Percentiles rank a stretch among this genome's conserved stretches.
These are phyloP conservation scores for Eucalyptus grandis DNA, from an alignment of 345 rosid species.

Conservation along the genomic window DNA sequence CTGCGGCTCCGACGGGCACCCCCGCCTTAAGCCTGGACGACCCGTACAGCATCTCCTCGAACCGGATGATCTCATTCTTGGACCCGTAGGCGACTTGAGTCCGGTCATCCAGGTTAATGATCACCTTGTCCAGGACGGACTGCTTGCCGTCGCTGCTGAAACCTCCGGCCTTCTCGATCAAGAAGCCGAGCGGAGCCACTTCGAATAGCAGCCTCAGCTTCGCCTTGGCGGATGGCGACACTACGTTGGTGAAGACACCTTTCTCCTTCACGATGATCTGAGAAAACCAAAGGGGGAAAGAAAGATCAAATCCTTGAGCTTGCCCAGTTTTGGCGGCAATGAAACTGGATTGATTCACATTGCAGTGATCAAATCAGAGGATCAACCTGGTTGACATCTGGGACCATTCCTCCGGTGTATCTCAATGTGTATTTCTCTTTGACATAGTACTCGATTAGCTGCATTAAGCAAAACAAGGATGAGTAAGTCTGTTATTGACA, in stretches of 20 bases:
- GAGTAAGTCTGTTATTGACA: neutral
- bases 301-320: neutral
- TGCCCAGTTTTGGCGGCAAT: neutral
- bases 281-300: neutral
- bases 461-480: neutral
- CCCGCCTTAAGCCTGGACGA: slow-evolving; percentile 70
- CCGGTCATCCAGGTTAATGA: slow-evolving; percentile 68
- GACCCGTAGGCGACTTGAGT: slow-evolving; percentile 98
- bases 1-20: slow-evolving; percentile 60
- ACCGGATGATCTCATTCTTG: slow-evolving; percentile 81
- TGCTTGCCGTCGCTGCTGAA: slow-evolving; percentile 73
- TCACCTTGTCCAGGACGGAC: slow-evolving; percentile 77
- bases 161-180: slow-evolving; percentile 88
- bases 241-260: slow-evolving; percentile 88
- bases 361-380: neutral
- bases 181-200: slow-evolving; percentile 79
- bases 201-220: slow-evolving; percentile 88
- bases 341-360: neutral
- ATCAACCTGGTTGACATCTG: slow-evolving; percentile 83
- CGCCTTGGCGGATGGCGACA: slow-evolving; percentile 81
- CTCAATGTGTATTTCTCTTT: slow-evolving; percentile 91
- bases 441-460: slow-evolving; percentile 83
- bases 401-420: slow-evolving; percentile 99
- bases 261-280: slow-evolving; percentile 96
- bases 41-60: slow-evolving; percentile 86